phyloP scores from a whole-genome alignment of 1,139 yeast species.

The Blastobotrys ciferrii region DNA sequence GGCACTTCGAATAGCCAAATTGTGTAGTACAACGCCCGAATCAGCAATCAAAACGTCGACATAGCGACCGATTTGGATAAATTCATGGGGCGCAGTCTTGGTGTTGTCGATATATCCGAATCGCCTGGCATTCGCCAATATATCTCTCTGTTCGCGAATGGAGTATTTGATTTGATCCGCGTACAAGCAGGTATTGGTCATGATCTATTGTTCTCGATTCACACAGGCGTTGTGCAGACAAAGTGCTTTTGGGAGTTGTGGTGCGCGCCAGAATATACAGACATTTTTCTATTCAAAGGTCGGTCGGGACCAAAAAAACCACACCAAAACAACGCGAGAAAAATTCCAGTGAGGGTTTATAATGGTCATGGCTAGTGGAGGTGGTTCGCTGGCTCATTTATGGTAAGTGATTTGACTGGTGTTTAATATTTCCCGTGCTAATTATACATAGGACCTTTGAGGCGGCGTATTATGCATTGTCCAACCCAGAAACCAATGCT shows the following conservation, averaged over 20 bases:
- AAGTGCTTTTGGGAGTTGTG: background rate
- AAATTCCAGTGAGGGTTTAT: background rate
- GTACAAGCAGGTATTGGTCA: conserved; percentile 11
- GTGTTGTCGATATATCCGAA: conserved; percentile 26
- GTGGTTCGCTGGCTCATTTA: conserved; percentile 15
- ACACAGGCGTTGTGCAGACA: too few relatives aligned
- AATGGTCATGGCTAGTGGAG: conserved; percentile 7
- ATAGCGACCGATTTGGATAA: conserved; percentile 21
- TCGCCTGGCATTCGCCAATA: conserved; percentile 22
- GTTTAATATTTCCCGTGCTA: background rate
- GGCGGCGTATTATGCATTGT: conserved; percentile 29
- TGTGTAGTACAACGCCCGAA: conserved; percentile 28
- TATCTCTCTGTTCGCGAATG: conserved; percentile 21
- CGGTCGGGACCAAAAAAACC: too few relatives aligned
- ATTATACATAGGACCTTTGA: conserved; percentile 28
- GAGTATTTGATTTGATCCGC: conserved; percentile 20
- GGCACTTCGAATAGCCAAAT: conserved; percentile 27
- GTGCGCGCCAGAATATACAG: too few relatives aligned
- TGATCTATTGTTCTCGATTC: background rate
- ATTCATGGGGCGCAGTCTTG: conserved; percentile 31
- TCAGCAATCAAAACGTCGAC: conserved; percentile 24
- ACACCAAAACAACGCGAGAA: conserved; percentile 1
- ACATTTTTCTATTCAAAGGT: too few relatives aligned
- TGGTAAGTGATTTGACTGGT: conserved; percentile 17
- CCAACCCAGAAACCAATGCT: conserved; percentile 18